Conservation (phyloP, 192 early-diverging fungal genomes). For the Rhizoclosmatium sp. region DNA sequence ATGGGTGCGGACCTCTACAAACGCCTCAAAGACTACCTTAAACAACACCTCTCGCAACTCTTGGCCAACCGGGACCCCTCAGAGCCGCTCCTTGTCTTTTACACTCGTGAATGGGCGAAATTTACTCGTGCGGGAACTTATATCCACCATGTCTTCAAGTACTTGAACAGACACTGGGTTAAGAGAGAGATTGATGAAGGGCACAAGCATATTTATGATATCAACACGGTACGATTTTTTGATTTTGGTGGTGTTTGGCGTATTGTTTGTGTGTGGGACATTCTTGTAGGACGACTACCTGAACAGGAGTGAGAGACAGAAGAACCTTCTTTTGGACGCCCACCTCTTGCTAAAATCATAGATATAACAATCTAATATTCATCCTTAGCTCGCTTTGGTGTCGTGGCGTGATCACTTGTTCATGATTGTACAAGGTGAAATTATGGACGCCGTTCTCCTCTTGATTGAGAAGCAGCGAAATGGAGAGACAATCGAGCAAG, state of each 20-base stretch:
- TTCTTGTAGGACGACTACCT: no score
- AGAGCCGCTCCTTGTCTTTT: slow-evolving; percentile 84
- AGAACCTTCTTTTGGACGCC: no score
- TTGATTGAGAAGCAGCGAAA: slow-evolving; percentile 83
- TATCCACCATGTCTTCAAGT: slow-evolving; percentile 91
- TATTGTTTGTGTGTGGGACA: no score
- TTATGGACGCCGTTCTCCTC: slow-evolving; percentile 80
- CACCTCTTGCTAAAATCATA: no score
- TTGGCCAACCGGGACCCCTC: slow-evolving; percentile 65
- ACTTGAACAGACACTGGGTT: slow-evolving; percentile 98
- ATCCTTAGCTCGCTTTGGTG: slow-evolving; percentile 74
- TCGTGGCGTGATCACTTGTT: slow-evolving; percentile 88
- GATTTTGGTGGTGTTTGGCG: background rate
- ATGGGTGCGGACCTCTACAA: slow-evolving; percentile 74
- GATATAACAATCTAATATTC: background rate
- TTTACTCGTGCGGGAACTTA: slow-evolving; percentile 85
- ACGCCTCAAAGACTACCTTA: slow-evolving; percentile 62
- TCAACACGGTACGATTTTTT: slow-evolving; percentile 81
- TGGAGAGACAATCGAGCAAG: slow-evolving; percentile 89
- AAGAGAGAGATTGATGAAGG: slow-evolving; percentile 96
- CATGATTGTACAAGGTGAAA: slow-evolving; percentile 67
- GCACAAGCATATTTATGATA: slow-evolving; percentile 84
- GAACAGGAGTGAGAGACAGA: no score
- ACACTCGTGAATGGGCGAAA: slow-evolving; percentile 88
- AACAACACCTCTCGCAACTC: slow-evolving; percentile 58